Conservation (phyloP, 1,139 yeast species). For the Sugiyamaella xylanicola region DNA sequence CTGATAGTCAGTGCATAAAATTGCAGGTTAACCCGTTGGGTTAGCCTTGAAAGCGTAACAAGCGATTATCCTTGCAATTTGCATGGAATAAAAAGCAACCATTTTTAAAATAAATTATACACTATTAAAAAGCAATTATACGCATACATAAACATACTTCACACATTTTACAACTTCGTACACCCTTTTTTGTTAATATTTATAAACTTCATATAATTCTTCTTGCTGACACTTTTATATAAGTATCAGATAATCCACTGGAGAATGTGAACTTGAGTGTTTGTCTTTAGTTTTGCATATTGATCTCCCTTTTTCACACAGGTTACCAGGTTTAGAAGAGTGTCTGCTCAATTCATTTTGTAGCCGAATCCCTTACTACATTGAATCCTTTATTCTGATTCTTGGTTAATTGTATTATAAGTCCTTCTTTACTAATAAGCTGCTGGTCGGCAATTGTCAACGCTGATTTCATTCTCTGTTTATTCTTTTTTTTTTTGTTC, state of each 20-base stretch:
- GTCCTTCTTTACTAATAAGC: neutral
- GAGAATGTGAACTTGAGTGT: neutral
- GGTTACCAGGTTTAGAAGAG: neutral
- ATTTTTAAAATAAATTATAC: neutral
- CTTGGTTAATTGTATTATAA: neutral
- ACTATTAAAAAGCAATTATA: neutral
- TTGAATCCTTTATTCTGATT: neutral
- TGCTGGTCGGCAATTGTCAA: neutral
- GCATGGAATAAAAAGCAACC: constrained; percentile 5
- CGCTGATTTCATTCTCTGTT: neutral
- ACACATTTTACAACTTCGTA: constrained; percentile 7
- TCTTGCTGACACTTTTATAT: constrained; percentile 1
- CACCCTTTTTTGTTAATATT: constrained; percentile 2
- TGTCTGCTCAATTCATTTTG: too few relatives aligned
- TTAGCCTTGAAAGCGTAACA: constrained; percentile 9
- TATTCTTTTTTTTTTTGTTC: neutral
- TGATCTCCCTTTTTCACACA: neutral
- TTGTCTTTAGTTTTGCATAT: neutral
- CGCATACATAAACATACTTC: constrained; percentile 14
- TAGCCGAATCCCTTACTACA: too few relatives aligned
- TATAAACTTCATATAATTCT: constrained; percentile 3
- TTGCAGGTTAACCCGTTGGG: constrained; percentile 14
- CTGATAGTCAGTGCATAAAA: constrained; percentile 1
- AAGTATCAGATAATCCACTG: constrained; percentile 3
- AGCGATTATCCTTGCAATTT: constrained; percentile 14